phyloP scores from a whole-genome alignment of 129 eudicot genomes.

The Arctium minus region DNA sequence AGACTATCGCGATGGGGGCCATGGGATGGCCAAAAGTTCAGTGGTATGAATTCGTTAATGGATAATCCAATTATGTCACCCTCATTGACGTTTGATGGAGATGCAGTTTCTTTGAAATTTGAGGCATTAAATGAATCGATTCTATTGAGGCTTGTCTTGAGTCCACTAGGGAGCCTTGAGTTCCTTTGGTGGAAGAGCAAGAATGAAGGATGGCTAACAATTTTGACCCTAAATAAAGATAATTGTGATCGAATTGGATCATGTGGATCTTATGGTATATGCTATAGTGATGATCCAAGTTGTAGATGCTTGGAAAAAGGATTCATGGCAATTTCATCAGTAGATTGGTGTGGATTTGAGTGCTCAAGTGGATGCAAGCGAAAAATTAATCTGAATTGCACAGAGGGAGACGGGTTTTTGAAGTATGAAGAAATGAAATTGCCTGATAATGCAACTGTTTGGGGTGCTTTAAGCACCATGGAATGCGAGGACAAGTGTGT shows the following conservation, averaged over 20 bases:
- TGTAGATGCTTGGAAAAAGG: conserved; percentile 54
- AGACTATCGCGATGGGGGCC: conserved; percentile 50
- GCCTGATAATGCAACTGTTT: conserved; percentile 53
- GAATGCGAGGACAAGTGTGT: conserved; percentile 36
- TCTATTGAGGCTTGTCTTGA: conserved; percentile 35
- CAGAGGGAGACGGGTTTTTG: conserved; percentile 48
- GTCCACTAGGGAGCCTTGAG: conserved; percentile 36
- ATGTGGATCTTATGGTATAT: conserved; percentile 55
- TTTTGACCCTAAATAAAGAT: conserved; percentile 38
- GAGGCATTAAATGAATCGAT: conserved; percentile 22
- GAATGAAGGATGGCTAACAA: conserved; percentile 35
- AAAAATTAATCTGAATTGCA: conserved; percentile 29
- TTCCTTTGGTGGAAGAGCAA: conserved; percentile 39
- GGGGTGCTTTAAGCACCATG: conserved; percentile 27
- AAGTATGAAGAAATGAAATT: conserved; percentile 43
- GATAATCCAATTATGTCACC: conserved; percentile 29
- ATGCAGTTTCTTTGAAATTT: conserved; percentile 30
- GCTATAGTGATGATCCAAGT: conserved; percentile 40
- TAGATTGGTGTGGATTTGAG: conserved; percentile 43
- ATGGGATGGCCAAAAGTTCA: conserved; percentile 48
- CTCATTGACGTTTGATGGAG: conserved; percentile 11
- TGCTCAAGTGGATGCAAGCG: conserved; percentile 49
- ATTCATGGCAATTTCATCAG: conserved; percentile 39
- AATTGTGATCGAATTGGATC: conserved; percentile 46
- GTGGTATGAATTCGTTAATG: conserved; percentile 35